phyloP scores from a whole-genome alignment of 495 filamentous ascomycete genomes.

The Penicillium atrosanguineum region DNA sequence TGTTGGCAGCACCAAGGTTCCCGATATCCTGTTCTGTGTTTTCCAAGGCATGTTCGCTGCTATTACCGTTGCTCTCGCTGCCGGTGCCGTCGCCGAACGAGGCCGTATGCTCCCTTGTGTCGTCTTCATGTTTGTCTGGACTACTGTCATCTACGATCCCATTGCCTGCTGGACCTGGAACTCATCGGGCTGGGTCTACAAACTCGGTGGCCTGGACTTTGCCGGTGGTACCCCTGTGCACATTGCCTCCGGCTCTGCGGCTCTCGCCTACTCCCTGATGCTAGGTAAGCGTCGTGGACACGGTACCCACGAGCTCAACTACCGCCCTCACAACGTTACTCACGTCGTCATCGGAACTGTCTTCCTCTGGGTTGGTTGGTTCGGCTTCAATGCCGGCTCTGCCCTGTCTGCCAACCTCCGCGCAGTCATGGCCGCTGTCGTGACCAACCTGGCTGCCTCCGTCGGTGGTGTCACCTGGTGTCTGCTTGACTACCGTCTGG shows the following conservation, averaged over 20 bases:
- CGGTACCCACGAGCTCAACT: conserved; percentile 86
- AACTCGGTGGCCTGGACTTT: conserved; percentile 88
- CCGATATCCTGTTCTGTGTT: conserved; percentile 87
- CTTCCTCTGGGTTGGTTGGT: conserved; percentile 99
- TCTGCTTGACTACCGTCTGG: conserved; percentile 88
- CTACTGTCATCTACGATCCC: conserved; percentile 90
- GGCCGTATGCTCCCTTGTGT: conserved; percentile 92
- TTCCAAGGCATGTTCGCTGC: conserved; percentile 98
- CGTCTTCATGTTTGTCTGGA: conserved; percentile 96
- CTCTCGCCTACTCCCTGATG: conserved; percentile 83
- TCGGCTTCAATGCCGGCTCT: conserved; percentile 95
- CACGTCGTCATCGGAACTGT: conserved; percentile 96
- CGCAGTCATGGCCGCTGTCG: conserved; percentile 59
- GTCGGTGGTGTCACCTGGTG: conserved; percentile 94
- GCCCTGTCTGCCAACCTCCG: conserved; percentile 88
- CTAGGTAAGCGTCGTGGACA: conserved; percentile 82
- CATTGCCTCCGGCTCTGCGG: conserved; percentile 86
- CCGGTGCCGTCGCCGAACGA: conserved; percentile 89
- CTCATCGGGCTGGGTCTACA: conserved; percentile 74
- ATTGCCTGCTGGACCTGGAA: conserved; percentile 99
- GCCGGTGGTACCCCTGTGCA: conserved; percentile 96
- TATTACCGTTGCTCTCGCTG: conserved; percentile 90
- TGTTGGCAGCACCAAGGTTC: conserved; percentile 75
- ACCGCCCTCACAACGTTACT: conserved; percentile 96
- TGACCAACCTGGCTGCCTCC: conserved; percentile 54